Evolutionary conservation across 345 rosid genomes (phyloP), one percentile per base, ranked within the genome.

Genomic region (Xanthoceras sorbifolium): DNA sequence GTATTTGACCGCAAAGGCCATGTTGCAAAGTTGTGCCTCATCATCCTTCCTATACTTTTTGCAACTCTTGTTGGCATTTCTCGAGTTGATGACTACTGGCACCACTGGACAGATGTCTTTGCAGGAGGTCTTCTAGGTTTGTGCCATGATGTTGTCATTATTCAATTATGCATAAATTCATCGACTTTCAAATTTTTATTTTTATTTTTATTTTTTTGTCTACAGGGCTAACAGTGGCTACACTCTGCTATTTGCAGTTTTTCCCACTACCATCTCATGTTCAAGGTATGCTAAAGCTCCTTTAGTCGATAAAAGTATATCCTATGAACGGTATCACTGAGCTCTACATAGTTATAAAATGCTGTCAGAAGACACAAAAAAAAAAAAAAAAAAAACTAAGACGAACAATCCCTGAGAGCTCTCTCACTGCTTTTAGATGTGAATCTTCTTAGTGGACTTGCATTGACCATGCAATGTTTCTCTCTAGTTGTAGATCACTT

Each of bases 21-120:
- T 62, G 87, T 89, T 72, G 94, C 91, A 50, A 92, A 92, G 73
- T 87, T 92, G 23, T 90, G 93, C 82, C 64, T 90, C 18, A 74
- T 89, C 71, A 73, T 92, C 78, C 82, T 87, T n/a, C 97, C 94
- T 55, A 57, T 92, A 70, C 89, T 92, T 69, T 66, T 78, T 78
- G 93, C 94, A 57, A 74, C 93, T n/a, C 87, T 90, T 65, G 86
- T 92, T 5, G 97, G 90, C 25, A 69, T 90, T 63, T 92, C 97
- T 74, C 91, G 97, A 77, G 92, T 92, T 48, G 94, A 90, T 87
- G 94, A 92, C 81, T 92, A 92, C 81, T 86, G 93, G 94, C 97
- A 92, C 82, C 97, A 92, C 52, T 92, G 97, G 97, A 90, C 86
- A 76, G 97, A 92, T 66, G 93, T 92, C 54, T 92, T 92, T 80